Percentiles rank a stretch among this genome's conserved stretches.
Evolutionary conservation across 2,329 filamentous ascomycete genomes (phyloP).

Genomic region (Pestalotiopsis sp.): DNA sequence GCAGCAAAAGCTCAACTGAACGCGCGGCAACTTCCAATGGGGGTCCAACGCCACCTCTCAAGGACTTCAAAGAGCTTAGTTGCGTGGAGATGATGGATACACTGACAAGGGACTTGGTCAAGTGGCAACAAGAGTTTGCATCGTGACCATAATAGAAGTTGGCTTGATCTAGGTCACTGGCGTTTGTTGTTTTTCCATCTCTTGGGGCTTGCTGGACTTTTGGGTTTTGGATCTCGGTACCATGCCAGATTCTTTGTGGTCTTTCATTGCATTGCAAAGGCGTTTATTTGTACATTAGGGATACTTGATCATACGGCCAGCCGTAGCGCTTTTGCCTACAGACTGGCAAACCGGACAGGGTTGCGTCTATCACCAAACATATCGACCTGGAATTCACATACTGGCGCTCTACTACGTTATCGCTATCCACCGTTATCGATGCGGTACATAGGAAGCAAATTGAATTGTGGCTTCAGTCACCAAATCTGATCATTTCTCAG

Average conservation of each 20-base stretch:
- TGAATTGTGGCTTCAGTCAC: too few relatives aligned
- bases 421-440: too few relatives aligned
- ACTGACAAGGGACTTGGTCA: conserved; percentile 77
- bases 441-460: too few relatives aligned
- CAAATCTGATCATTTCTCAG: too few relatives aligned
- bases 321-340: conserved; percentile 19
- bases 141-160: conserved; percentile 4
- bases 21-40: conserved; percentile 20
- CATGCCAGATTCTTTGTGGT: conserved; percentile 14
- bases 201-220: neutral
- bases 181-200: neutral
- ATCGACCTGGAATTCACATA: neutral
- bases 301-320: conserved; percentile 21
- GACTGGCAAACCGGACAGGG: neutral
- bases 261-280: conserved; percentile 1
- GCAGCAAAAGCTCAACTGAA: conserved; percentile 20
- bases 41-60: conserved; percentile 33
- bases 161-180: neutral
- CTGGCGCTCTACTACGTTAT: too few relatives aligned
- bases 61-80: conserved; percentile 74
- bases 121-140: conserved; percentile 78
- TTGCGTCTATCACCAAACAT: neutral
- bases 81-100: conserved; percentile 92
- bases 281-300: conserved; percentile 21
- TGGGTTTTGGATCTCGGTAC: conserved; percentile 14